Percentiles rank a stretch among this genome's conserved stretches.
Conservation (phyloP, 768 basidiomycete species). For the Coprinopsis marcescibilis region DNA sequence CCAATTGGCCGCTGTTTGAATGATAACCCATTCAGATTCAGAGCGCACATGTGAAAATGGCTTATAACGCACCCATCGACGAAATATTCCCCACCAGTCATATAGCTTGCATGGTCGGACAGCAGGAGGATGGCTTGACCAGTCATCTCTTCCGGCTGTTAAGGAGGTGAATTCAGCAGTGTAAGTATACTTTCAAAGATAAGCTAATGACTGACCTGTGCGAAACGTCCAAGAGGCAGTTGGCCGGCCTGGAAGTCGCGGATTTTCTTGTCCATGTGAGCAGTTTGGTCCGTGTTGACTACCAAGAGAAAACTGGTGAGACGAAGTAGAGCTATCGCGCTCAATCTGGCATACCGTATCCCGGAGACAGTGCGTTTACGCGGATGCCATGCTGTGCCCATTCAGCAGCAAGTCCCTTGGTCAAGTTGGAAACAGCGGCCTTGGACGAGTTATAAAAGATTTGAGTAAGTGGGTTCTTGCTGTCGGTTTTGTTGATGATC, state of each 20-base stretch:
- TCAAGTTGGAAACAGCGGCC: slow-evolving; percentile 53
- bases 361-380: slow-evolving; percentile 58
- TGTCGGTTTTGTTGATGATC: slow-evolving; percentile 49
- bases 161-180: background rate
- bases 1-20: slow-evolving; percentile 17
- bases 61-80: slow-evolving; percentile 50
- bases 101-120: slow-evolving; percentile 45
- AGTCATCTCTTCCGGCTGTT: slow-evolving; percentile 52
- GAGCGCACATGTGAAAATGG: background rate
- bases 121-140: slow-evolving; percentile 51
- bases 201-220: slow-evolving; percentile 33
- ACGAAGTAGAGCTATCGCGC: background rate
- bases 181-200: background rate
- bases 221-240: slow-evolving; percentile 53
- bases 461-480: slow-evolving; percentile 47
- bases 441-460: slow-evolving; percentile 67
- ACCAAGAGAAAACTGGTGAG: background rate
- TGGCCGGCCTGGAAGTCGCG: slow-evolving; percentile 42
- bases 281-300: slow-evolving; percentile 59
- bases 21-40: background rate
- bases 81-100: slow-evolving; percentile 54
- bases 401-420: slow-evolving; percentile 56
- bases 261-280: slow-evolving; percentile 44
- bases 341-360: slow-evolving; percentile 38
- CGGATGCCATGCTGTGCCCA: slow-evolving; percentile 51